Conservation (phyloP, 495 filamentous ascomycete species). For the Acidiella bohemica region DNA sequence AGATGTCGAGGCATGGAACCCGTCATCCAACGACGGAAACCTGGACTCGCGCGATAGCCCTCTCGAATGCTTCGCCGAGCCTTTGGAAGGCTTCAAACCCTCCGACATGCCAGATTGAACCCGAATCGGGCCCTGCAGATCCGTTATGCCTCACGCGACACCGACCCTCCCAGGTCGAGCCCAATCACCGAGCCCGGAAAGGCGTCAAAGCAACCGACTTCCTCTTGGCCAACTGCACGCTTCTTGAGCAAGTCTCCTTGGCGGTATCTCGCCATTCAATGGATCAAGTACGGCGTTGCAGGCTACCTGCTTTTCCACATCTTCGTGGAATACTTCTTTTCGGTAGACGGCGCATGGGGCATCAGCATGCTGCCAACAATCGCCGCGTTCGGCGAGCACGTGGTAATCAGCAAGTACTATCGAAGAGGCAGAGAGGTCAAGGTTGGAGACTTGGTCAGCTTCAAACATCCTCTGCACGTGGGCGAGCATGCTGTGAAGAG, state of each 20-base stretch:
- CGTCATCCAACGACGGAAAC: too few relatives aligned
- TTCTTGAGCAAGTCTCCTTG: not conserved
- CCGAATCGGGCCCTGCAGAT: too few relatives aligned
- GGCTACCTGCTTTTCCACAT: conserved; percentile 17
- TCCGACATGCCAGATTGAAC: too few relatives aligned
- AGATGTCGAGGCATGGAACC: too few relatives aligned
- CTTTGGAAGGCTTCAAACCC: too few relatives aligned
- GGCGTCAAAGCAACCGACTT: too few relatives aligned
- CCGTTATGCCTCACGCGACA: too few relatives aligned
- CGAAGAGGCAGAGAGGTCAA: conserved; percentile 52
- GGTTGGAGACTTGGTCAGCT: conserved; percentile 74
- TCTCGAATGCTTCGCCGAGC: too few relatives aligned
- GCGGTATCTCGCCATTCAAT: not conserved
- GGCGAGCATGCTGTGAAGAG: conserved; percentile 49
- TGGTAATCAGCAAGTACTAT: conserved; percentile 43
- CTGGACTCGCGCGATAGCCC: too few relatives aligned
- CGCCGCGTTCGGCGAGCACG: conserved; percentile 9
- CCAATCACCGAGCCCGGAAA: too few relatives aligned
- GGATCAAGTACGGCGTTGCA: not conserved
- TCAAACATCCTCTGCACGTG: conserved; percentile 51
- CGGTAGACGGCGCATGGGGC: conserved; percentile 12
- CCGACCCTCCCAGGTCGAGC: too few relatives aligned
- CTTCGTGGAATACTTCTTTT: conserved; percentile 20
- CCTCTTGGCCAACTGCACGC: not conserved
- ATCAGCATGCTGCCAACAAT: conserved; percentile 28